A percentile compares a stretch with the other conserved stretches of the same genome.
Evolutionary conservation across 768 basidiomycete genomes (phyloP).

Genomic region (Rhodotorula graminis): DNA sequence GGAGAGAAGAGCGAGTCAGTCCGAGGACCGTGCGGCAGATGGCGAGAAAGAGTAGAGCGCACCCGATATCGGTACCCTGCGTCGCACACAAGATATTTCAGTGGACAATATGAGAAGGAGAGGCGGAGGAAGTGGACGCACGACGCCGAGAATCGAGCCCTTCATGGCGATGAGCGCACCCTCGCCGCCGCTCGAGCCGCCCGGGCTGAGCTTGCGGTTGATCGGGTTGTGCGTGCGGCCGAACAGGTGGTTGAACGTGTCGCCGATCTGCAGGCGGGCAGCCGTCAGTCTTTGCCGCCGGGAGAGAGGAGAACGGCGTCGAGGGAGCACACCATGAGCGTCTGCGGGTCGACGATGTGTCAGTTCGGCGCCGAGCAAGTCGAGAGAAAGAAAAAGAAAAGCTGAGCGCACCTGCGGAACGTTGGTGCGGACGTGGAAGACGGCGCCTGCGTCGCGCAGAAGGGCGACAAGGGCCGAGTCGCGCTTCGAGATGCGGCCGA

Average conservation of each 20-base stretch:
- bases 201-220: slow-evolving; percentile 40
- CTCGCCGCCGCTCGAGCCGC: slow-evolving; percentile 43
- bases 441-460: slow-evolving; percentile 29
- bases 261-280: slow-evolving; percentile 54
- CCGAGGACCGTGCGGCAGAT: slow-evolving; percentile 31
- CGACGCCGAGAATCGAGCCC: slow-evolving; percentile 40
- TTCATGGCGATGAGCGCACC: slow-evolving; percentile 42
- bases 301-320: too few relatives aligned
- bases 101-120: background rate
- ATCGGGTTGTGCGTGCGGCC: slow-evolving; percentile 50
- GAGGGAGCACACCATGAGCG: background rate
- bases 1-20: slow-evolving; percentile 30
- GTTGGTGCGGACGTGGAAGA: slow-evolving; percentile 37
- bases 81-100: background rate
- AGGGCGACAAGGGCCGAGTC: slow-evolving; percentile 21
- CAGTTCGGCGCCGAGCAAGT: background rate
- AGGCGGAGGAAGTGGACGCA: background rate
- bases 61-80: slow-evolving; percentile 26
- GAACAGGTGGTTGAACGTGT: slow-evolving; percentile 73
- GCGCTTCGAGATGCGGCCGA: slow-evolving; percentile 26
- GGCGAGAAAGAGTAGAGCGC: background rate
- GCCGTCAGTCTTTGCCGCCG: too few relatives aligned
- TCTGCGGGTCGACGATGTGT: background rate
- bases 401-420: slow-evolving; percentile 37
- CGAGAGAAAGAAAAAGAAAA: too few relatives aligned